Evolutionary conservation across 108 stramenopile species (phyloP), one percentile per base, ranked within the genome.

Genomic region (Skeletonema marinoi): DNA sequence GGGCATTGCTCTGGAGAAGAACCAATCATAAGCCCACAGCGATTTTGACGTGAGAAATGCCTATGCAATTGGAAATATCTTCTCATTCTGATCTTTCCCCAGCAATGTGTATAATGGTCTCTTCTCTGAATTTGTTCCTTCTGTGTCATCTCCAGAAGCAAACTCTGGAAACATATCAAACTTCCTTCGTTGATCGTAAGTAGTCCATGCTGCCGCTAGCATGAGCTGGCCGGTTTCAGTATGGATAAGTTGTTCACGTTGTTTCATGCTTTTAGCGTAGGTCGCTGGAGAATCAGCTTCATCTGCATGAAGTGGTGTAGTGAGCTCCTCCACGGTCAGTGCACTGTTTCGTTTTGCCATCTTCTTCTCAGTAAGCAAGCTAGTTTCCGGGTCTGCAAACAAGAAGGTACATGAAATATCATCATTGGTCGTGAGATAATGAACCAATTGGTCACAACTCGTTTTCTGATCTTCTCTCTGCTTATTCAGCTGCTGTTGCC

Each of bases 101-200:
- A 29, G 31, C 11, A 13, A 11, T 29, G 29, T 60, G 59, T 31
- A 60, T 14, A 60, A 14, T 0, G 59, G 59, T 14, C 59, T 12
- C 59, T 60, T 32, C 11, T 60, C 59, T 60, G 59, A 60, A 10
- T 60, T 60, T 3, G 59, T 60, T 10, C 31, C 59, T 11, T 60
- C 59, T 1, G 59, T 60, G n/a, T 60, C 59, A n/a, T 60, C 59
- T 0, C 29, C 31, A 2, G 30, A 3, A 10, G 11, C 16, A n/a
- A 60, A 60, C 31, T 60, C 59, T 32, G 59, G 59, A 60, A 60
- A 63, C 31, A 30, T 63, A n/a, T 63, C 62, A n/a, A 63, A 63
- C n/a, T 21, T n/a, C 1, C 21, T 63, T 33, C 62, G 2, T 16
- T 33, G 62, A 33, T 25, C 17, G 29, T 63, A 30, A 0, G 36